phyloP scores from a whole-genome alignment of 805 yeast genomes.

The Yamadazyma tumulicola region DNA sequence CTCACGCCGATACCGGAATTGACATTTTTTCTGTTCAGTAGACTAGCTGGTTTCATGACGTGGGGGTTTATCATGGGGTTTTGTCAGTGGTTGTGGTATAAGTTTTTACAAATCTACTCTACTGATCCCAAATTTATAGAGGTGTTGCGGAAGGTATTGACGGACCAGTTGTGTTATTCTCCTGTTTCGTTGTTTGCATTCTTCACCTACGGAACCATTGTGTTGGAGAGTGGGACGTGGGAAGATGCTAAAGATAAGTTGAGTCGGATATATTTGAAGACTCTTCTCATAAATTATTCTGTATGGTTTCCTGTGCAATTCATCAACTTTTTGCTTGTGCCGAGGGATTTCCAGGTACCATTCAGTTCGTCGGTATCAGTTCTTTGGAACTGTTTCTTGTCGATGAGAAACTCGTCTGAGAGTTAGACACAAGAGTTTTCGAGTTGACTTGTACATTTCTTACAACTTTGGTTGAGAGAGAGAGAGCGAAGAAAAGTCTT shows the following conservation, averaged over 20 bases:
- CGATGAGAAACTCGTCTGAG: slow-evolving; percentile 64
- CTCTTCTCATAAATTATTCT: slow-evolving; percentile 62
- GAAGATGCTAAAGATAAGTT: slow-evolving; percentile 64
- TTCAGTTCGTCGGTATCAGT: slow-evolving; percentile 85
- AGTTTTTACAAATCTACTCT: slow-evolving; percentile 74
- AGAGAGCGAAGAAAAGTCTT: too few relatives aligned
- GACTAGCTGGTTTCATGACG: slow-evolving; percentile 73
- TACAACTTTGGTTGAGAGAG: background rate
- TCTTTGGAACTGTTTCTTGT: slow-evolving; percentile 90
- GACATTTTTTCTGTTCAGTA: slow-evolving; percentile 55
- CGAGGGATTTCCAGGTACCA: slow-evolving; percentile 78
- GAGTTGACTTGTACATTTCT: background rate
- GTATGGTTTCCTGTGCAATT: slow-evolving; percentile 86
- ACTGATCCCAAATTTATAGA: slow-evolving; percentile 82
- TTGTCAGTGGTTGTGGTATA: slow-evolving; percentile 86
- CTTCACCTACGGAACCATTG: slow-evolving; percentile 78
- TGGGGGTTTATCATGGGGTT: slow-evolving; percentile 89
- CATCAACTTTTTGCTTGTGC: slow-evolving; percentile 67
- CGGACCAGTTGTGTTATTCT: slow-evolving; percentile 87
- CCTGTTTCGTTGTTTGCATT: slow-evolving; percentile 80
- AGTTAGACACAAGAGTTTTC: too few relatives aligned
- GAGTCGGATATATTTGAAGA: slow-evolving; percentile 60
- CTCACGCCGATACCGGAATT: slow-evolving; percentile 16
- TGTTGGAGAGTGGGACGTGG: slow-evolving; percentile 70
- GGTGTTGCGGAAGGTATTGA: slow-evolving; percentile 78